Evolutionary conservation across 2,329 filamentous ascomycete species (phyloP), one percentile per base, ranked within the genome.

Genomic region (Fusarium mexicanum): DNA sequence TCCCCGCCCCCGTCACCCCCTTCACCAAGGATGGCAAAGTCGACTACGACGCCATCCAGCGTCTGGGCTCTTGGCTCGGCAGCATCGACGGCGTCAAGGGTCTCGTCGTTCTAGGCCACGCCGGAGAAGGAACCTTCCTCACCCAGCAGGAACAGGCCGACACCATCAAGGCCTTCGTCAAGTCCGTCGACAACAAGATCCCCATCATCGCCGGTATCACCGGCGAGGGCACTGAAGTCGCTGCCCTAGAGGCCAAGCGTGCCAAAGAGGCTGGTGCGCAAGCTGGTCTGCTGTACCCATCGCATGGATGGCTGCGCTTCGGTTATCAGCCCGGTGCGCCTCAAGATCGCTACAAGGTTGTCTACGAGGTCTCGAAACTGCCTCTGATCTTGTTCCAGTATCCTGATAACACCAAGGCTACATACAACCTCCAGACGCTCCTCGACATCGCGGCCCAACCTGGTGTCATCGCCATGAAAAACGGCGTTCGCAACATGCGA

Each of bases 391-490:
- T 88, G 8, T 88, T 88, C 79, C 86, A 88, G 76, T 88, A 88
- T 58, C 86, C 86, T 20, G 86, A 88, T 78, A 84, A 83, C 78
- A 88, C 86, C 24, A 87, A 88, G 77, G 86, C 86, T 8, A 87
- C 84, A 2, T 88, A 88, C 76, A 86, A 79, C 70, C 80, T 88
- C 29, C 82, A 88, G 70, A 88, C 86, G 1, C 83, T 88, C 71
- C 83, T 89, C 5, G 86, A 88, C 58, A 88, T 88, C 61, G 81
- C 86, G 6, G 87, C 86, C 13, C 85, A 83, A 40, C 87, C 86
- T 4, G 86, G 87, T 35, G 86, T 87, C 11, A 87, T 88, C 51
- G 87, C 87, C 22, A 88, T 88, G 86, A 88, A 88, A 83, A 88
- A 88, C 69, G 87, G 87, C 26, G 87, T 88, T 16, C 84, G 87